A percentile compares a stretch with the other conserved stretches of the same genome.
Evolutionary conservation across 805 yeast species (phyloP).

Genomic region (Candida chilensis): DNA sequence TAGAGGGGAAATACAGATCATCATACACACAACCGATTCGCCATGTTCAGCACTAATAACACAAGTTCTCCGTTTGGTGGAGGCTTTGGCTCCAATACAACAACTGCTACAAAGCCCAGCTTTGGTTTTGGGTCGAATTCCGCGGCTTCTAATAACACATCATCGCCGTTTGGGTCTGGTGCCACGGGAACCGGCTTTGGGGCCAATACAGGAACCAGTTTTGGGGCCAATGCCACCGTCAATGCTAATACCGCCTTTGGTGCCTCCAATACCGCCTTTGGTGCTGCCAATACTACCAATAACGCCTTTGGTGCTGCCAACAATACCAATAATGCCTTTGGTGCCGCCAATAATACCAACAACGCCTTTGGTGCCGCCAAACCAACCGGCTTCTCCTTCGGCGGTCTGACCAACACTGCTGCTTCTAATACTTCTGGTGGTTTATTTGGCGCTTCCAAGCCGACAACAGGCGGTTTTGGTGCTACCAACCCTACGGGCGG

Average conservation of each 20-base stretch:
- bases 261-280: slow-evolving; percentile 1
- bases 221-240: slow-evolving; percentile 4
- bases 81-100: no score
- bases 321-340: slow-evolving; percentile 8
- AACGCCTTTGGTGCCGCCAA: slow-evolving; percentile 2
- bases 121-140: no score
- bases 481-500: slow-evolving; percentile 4
- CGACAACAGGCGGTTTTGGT: no score
- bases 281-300: neutral
- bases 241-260: neutral
- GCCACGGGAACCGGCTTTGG: neutral
- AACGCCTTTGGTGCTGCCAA: slow-evolving; percentile 5
- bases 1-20: no score
- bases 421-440: slow-evolving; percentile 14
- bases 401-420: no score
- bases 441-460: slow-evolving; percentile 14
- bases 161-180: slow-evolving; percentile 1
- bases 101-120: no score
- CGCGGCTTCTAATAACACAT: no score
- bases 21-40: no score
- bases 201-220: slow-evolving; percentile 2
- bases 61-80: no score
- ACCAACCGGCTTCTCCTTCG: slow-evolving; percentile 4
- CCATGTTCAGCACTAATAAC: no score
- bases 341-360: slow-evolving; percentile 2